Base-by-base conservation (phyloP, 2,329 filamentous ascomycete genomes). In the Neonectria neomacrospora region DNA sequence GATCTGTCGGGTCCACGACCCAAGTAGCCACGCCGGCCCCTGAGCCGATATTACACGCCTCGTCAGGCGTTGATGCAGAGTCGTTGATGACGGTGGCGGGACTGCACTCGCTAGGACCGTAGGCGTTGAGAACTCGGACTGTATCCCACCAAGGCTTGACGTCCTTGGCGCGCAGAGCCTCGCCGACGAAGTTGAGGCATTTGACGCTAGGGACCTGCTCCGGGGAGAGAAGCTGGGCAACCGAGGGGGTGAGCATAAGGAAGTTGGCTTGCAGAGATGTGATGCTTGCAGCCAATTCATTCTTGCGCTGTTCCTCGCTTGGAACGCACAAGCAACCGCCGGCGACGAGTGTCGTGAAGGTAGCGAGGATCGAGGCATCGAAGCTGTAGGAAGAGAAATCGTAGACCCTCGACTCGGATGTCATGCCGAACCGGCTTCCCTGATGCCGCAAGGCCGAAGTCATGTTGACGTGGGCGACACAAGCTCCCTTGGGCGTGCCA, bases 281-380 rank as follows among this genome's bases (percentile, higher is more conserved):
- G 80, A 80, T 80, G 18, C 78, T 80, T 8, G 77, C 77, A 30
- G 77, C 78, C 18, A 84, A 67, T 57, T 83, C 76, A 58, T 84
- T 83, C 57, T 84, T 77, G 5, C 83, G 80, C 52, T 85, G 81
- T 32, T 81, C 78, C 18, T 87, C 84, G 1, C 82, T 84, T 1
- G 85, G 83, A n/a, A 86, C 82, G 67, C 83, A 85, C 9, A 85
- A 75, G 59, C 82, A 84, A 11, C 81, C 83, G 28, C 83, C 83
- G 1, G 50, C 41, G 9, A 47, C 34, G 1, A 74, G 63, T 2
- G 67, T 55, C 2, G 47, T 54, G 12, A 71, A 64, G 1, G 63
- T 42, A 3, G 70, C 64, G 1, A 48, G 34, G 3, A 70, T 52
- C 10, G 65, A 65, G 10, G 53, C 59, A 34, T 71, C 73, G 54